Percentiles rank a stretch among this genome's conserved stretches.
Conservation (phyloP, 441 rosid genomes). For the Corymbia calophylla region DNA sequence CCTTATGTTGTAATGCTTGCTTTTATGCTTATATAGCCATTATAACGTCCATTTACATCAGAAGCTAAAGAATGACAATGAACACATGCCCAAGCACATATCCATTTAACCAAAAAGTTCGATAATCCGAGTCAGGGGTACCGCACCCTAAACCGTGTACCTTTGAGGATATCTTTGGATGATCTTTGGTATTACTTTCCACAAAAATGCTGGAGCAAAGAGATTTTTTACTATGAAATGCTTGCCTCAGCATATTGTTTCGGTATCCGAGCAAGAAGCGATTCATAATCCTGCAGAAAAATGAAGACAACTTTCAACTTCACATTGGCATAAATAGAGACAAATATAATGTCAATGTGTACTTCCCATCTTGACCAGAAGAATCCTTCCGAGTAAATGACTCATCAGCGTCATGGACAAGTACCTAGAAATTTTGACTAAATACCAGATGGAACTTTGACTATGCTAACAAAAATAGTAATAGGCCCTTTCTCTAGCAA, state of each 20-base stretch:
- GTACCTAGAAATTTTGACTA: neutral
- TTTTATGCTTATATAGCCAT: neutral
- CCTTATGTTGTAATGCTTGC: neutral
- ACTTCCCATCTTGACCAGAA: neutral
- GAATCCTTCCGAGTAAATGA: neutral
- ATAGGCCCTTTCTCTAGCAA: neutral
- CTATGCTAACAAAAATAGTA: neutral
- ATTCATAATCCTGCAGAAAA: constrained; percentile 57
- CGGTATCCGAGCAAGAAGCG: constrained; percentile 25
- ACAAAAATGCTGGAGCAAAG: neutral
- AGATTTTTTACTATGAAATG: neutral
- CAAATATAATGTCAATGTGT: neutral
- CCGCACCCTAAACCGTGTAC: neutral
- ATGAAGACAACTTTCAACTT: neutral
- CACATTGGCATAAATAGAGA: neutral
- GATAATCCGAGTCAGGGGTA: neutral
- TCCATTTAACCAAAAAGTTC: neutral
- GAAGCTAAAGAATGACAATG: neutral
- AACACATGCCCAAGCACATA: neutral
- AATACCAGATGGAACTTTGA: neutral
- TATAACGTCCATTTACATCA: neutral
- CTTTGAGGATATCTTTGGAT: neutral
- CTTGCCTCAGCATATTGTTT: constrained; percentile 46
- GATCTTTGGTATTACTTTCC: neutral
- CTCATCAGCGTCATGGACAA: neutral